These are phyloP conservation scores for Cercospora sp. DNA, from an alignment of 2,329 filamentous ascomycete species.

Conservation along the genomic window DNA sequence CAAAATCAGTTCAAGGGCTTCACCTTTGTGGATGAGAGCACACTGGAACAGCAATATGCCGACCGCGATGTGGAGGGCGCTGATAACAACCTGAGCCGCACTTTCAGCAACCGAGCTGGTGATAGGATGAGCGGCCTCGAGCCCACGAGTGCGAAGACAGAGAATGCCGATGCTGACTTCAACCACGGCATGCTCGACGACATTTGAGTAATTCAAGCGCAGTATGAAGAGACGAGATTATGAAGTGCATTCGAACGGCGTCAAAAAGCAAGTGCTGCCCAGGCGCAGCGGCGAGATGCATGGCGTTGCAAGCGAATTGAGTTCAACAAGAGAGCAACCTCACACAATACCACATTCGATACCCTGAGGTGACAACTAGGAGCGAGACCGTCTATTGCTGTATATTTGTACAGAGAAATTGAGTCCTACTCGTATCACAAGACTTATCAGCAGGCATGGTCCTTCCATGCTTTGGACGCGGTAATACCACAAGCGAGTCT, in stretches of 20 bases:
- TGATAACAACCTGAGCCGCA: slow-evolving; percentile 38
- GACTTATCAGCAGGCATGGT: not conserved
- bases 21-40: slow-evolving; percentile 97
- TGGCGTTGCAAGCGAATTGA: slow-evolving; percentile 10
- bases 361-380: slow-evolving; percentile 9
- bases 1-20: slow-evolving; percentile 99
- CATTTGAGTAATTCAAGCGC: slow-evolving; percentile 27
- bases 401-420: slow-evolving; percentile 19
- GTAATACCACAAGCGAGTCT: slow-evolving; percentile 8
- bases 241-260: slow-evolving; percentile 22
- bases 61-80: slow-evolving; percentile 44
- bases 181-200: slow-evolving; percentile 46
- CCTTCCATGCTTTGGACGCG: not conserved
- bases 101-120: slow-evolving; percentile 42
- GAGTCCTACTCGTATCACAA: not conserved
- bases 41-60: slow-evolving; percentile 78
- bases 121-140: slow-evolving; percentile 56
- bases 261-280: slow-evolving; percentile 26
- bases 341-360: slow-evolving; percentile 9
- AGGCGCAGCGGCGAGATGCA: slow-evolving; percentile 17
- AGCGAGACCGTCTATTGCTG: slow-evolving; percentile 9
- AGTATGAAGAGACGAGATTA: slow-evolving; percentile 18
- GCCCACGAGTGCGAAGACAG: slow-evolving; percentile 38
- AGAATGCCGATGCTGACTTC: slow-evolving; percentile 51
- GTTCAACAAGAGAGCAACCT: not conserved